Base-by-base conservation (phyloP, 1,284 basidiomycete species). In the Sphaerobolus stellatus region DNA sequence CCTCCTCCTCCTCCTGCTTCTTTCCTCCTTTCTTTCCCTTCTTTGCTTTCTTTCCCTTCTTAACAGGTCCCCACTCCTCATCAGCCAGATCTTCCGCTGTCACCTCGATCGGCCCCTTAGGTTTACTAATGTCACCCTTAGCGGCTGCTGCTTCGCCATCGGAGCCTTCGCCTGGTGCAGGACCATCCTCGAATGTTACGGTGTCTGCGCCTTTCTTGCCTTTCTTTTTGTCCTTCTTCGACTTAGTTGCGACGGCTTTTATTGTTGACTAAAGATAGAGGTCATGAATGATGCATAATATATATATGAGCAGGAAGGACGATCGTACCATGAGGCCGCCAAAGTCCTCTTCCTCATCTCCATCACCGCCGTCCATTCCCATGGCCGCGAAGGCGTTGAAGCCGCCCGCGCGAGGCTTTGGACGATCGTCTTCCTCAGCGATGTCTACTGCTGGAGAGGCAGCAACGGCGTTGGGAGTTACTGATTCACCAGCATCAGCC, bases 281-380 rank as follows among this genome's bases (percentile, higher is more conserved):
- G 34, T 45, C n/a, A n/a, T 25, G 8, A 53, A 33, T 6, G 22
- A 29, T 18, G 22, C 20, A 45, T 28, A 24, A 24, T 36, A 54
- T 44, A 28, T 25, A 54, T 44, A 28, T 25, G 34, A 48, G 13
- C 7, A n/a, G 22, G 18, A 27, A 29, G 6, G 24, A 25, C 13
- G 11, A 31, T 28, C 84, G 55, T 64, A 92, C 91, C 92, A 94
- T 93, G 38, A 94, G 74, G 25, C 90, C 90, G 44, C 90, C 92
- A 61, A 82, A 88, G 62, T 82, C 88, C 69, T 86, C 83, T 29
- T 85, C 86, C 52, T 84, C 86, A 30, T 88, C 84, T 29, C 82
- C 82, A 9, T 73, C 79, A 0, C 71, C 76, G n/a, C 70, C 73
- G 18, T 72, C 71, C 56, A 74, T 66, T 29, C 69, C 77, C 8